Evolutionary conservation across 768 basidiomycete genomes (phyloP).

Genomic region (Dioszegia hungarica): DNA sequence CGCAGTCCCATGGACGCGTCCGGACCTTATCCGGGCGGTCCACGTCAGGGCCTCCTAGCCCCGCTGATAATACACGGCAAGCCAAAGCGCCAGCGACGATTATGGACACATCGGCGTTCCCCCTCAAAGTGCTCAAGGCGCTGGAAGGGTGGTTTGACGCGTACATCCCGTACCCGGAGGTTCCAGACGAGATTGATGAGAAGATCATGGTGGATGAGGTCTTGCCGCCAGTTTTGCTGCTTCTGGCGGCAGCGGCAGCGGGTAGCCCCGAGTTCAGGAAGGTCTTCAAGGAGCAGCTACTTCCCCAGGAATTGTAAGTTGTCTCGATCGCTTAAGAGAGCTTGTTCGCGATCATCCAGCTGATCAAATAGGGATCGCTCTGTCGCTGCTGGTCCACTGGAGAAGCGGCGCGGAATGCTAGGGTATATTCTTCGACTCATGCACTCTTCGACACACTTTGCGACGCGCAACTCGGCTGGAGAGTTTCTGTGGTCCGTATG

Average conservation of each 20-base stretch:
- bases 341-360: background rate
- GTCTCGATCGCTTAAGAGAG: background rate
- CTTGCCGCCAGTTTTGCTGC: slow-evolving; percentile 68
- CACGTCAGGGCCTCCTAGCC: slow-evolving; percentile 4
- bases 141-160: slow-evolving; percentile 23
- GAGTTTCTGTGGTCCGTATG: slow-evolving; percentile 83
- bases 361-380: slow-evolving; percentile 61
- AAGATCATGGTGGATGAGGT: slow-evolving; percentile 69
- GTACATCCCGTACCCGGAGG: slow-evolving; percentile 22
- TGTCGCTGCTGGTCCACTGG: slow-evolving; percentile 56
- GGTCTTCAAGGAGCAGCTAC: slow-evolving; percentile 62
- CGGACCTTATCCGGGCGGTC: slow-evolving; percentile 7
- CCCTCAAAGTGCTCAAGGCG: slow-evolving; percentile 18
- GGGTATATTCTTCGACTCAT: slow-evolving; percentile 77
- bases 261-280: slow-evolving; percentile 60
- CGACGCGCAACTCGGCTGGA: slow-evolving; percentile 71
- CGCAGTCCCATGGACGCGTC: background rate
- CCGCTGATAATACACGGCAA: background rate
- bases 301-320: slow-evolving; percentile 64
- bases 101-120: slow-evolving; percentile 19
- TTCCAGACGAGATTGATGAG: slow-evolving; percentile 25
- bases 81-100: slow-evolving; percentile 7
- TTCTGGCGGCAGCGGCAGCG: slow-evolving; percentile 66
- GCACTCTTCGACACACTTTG: slow-evolving; percentile 64
- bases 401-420: slow-evolving; percentile 65